Evolutionary conservation across 805 yeast genomes (phyloP), one percentile per base, ranked within the genome.

Genomic region (Peterozyma toletana): DNA sequence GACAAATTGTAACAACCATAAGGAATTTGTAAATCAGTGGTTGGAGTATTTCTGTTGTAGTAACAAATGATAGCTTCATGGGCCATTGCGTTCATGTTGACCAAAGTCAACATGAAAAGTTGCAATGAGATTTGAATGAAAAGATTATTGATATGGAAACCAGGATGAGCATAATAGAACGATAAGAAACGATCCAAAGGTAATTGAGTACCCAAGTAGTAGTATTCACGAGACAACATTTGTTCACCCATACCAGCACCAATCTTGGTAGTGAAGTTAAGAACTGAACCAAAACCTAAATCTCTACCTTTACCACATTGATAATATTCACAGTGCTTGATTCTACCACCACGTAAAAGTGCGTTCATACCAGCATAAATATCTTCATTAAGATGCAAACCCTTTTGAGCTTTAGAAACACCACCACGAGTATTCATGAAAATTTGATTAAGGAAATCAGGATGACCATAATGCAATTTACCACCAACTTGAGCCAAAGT

Each of bases 191-290:
- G 75, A 60, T 85, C 91, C 55, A 85, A 64, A 37, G 91, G 93
- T 50, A 85, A 67, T 58, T 81, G 89, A 34, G 91, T 81, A 57
- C 91, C 88, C 62, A 85, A 63, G 63, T 84, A 83, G 64, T 80
- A 85, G 61, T 85, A 85, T 62, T 85, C 95, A 67, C 95, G 75
- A 27, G 90, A 83, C 48, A 85, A 68, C 81, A 85, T 82, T 63
- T 85, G 95, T 65, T 85, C 95, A 63, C 93, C 93, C 95, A 85
- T 85, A 66, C 95, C 95, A 53, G 93, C 90, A 65, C 95, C 95
- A 74, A 85, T 84, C 66, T 85, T 85, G 36, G 90, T 84, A 17
- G 89, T 84, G 74, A 85, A 85, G 65, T 85, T 85, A 72, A 84
- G 71, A 66, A 85, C 84, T 5, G 93, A 83, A 47, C 89, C 89